Percentiles rank a stretch among this genome's conserved stretches.
Conservation (phyloP, 2,329 filamentous ascomycete genomes). For the Aspergillus bombycis region DNA sequence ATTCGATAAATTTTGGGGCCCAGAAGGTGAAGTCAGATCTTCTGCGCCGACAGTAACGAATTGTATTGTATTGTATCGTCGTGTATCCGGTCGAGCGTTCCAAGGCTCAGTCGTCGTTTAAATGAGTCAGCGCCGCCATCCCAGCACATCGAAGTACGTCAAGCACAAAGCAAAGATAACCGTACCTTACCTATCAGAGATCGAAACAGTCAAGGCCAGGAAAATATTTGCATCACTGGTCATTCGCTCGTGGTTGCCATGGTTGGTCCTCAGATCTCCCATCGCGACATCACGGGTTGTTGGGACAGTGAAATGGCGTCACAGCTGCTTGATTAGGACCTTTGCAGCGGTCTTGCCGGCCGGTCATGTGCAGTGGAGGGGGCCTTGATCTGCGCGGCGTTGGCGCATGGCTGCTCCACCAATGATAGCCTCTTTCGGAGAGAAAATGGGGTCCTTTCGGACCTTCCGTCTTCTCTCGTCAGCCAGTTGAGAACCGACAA, state of each 20-base stretch:
- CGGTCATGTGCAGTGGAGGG: conserved; percentile 21
- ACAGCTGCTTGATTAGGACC: conserved; percentile 25
- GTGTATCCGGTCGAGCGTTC: not conserved
- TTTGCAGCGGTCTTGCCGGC: conserved; percentile 22
- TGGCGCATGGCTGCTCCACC: conserved; percentile 18
- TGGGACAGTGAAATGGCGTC: conserved; percentile 27
- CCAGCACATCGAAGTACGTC: conserved; percentile 3
- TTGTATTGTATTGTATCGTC: conserved; percentile 6
- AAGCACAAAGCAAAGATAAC: not conserved
- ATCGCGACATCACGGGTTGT: conserved; percentile 17
- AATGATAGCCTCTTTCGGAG: conserved; percentile 12
- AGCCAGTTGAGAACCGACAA: not conserved
- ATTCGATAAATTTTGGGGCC: not conserved
- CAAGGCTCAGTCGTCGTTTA: not conserved
- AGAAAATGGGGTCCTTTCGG: conserved; percentile 20
- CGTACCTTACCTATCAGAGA: conserved; percentile 2
- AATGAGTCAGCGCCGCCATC: not conserved
- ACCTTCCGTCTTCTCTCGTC: conserved; percentile 8
- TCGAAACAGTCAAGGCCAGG: conserved; percentile 2
- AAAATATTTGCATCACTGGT: conserved; percentile 18
- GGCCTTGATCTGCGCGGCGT: conserved; percentile 12
- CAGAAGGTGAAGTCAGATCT: not conserved
- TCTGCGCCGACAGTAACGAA: not conserved
- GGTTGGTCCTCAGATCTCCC: conserved; percentile 11
- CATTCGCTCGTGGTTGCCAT: conserved; percentile 10